phyloP scores from a whole-genome alignment of 768 basidiomycete genomes.

The Rhodotorula taiwanensis region DNA sequence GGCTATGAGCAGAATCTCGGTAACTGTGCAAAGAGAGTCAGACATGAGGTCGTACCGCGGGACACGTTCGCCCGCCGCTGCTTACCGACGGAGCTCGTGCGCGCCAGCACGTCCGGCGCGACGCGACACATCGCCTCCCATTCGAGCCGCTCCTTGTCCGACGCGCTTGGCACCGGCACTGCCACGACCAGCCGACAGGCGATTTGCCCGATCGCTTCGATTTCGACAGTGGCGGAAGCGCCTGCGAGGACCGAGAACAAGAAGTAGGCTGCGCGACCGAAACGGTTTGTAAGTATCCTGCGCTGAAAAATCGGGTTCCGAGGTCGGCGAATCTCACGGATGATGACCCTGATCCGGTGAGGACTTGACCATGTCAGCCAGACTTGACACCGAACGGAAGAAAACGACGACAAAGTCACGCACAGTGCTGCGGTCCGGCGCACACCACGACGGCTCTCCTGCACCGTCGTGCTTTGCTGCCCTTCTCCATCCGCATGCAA shows the following conservation, averaged over 20 bases:
- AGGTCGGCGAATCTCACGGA: no score
- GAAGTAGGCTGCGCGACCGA: conserved; percentile 5
- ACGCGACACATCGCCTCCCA: conserved; percentile 16
- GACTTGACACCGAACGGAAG: no score
- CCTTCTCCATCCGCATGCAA: no score
- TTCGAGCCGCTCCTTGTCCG: background rate
- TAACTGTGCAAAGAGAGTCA: background rate
- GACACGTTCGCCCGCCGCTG: no score
- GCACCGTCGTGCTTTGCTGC: no score
- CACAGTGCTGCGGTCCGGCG: no score
- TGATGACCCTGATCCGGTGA: background rate
- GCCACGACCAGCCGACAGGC: conserved; percentile 6
- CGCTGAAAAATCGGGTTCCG: no score
- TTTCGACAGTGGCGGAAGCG: conserved; percentile 5
- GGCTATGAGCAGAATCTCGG: conserved; percentile 4
- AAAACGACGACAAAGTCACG: no score
- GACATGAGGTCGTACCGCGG: background rate
- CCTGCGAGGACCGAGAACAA: conserved; percentile 7
- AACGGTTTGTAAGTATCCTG: no score
- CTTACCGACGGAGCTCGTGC: background rate
- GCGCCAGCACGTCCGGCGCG: conserved; percentile 2
- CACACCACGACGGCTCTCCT: no score
- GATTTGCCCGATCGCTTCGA: conserved; percentile 6
- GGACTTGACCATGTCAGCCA: no score
- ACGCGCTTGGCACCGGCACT: background rate